Conservation (phyloP, 805 yeast genomes). For the Ogataea zsoltii region DNA sequence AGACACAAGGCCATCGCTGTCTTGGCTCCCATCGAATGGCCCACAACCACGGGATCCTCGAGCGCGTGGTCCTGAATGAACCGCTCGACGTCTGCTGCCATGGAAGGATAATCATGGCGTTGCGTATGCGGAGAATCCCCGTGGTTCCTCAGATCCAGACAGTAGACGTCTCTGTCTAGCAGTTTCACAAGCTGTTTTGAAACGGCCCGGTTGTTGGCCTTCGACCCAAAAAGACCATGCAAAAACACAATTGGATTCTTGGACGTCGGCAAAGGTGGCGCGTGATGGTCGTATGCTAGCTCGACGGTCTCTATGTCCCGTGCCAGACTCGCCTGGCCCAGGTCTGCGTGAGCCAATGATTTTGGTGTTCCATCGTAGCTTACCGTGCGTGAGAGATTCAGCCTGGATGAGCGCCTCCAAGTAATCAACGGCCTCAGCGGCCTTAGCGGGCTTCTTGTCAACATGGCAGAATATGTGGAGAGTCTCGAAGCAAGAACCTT, state of each 20-base stretch:
- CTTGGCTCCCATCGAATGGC: constrained; percentile 94
- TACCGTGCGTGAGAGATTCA: not conserved
- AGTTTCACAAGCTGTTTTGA: constrained; percentile 54
- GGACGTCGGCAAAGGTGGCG: constrained; percentile 20
- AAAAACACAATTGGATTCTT: constrained; percentile 66
- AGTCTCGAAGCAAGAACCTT: too few relatives aligned
- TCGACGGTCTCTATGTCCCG: constrained; percentile 51
- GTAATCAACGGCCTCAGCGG: too few relatives aligned
- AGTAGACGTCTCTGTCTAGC: constrained; percentile 58
- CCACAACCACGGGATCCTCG: constrained; percentile 60
- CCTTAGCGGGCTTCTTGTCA: too few relatives aligned
- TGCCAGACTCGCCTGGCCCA: constrained; percentile 25
- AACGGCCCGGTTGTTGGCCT: constrained; percentile 77
- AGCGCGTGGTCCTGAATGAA: constrained; percentile 54
- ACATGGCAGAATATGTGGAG: too few relatives aligned
- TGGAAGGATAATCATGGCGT: constrained; percentile 73
- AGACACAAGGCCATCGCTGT: constrained; percentile 86
- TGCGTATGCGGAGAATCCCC: constrained; percentile 84
- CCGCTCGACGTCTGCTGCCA: constrained; percentile 82
- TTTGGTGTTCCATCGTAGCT: constrained; percentile 31
- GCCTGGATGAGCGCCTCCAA: not conserved
- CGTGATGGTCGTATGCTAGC: constrained; percentile 50
- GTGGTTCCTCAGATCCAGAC: constrained; percentile 84
- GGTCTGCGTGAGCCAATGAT: constrained; percentile 24
- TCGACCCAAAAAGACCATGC: constrained; percentile 90